Percentiles rank a stretch among this genome's conserved stretches.
These are phyloP conservation scores for Exsudoporus frostii DNA, from an alignment of 768 basidiomycete species.

Conservation along the genomic window DNA sequence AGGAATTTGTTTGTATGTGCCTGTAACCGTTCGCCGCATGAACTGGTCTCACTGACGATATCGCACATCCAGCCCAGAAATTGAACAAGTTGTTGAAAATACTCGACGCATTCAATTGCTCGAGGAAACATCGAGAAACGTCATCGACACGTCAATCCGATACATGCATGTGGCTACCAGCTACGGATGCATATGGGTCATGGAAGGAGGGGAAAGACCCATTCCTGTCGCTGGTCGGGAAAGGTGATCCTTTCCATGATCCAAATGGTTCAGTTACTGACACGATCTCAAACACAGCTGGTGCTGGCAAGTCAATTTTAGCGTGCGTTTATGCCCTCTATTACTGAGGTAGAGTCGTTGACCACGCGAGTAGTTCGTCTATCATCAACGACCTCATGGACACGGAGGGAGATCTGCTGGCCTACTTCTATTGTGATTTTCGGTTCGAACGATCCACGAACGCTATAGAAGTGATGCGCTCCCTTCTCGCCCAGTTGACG, in stretches of 20 bases:
- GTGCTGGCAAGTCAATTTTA: neutral
- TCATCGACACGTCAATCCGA: neutral
- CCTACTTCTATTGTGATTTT: constrained; percentile 27
- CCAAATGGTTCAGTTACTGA: neutral
- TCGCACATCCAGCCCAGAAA: neutral
- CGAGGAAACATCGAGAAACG: neutral
- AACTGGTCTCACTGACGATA: neutral
- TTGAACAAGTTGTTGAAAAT: neutral
- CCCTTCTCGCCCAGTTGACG: constrained; percentile 18
- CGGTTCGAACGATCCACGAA: constrained; percentile 1
- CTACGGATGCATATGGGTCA: neutral
- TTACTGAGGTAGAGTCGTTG: neutral
- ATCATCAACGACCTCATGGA: neutral
- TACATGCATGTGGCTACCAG: constrained; percentile 15
- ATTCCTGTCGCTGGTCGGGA: constrained; percentile 17
- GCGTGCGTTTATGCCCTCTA: neutral
- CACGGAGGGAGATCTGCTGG: neutral
- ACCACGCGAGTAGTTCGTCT: neutral
- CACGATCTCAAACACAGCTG: neutral
- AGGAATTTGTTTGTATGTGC: constrained; percentile 3
- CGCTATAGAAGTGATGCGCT: constrained; percentile 15
- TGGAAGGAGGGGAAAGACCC: constrained; percentile 2
- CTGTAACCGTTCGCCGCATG: neutral
- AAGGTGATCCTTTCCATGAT: constrained; percentile 2
- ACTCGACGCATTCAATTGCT: neutral